Conservation (phyloP, 2,329 filamentous ascomycete genomes). For the Botrytis aclada region DNA sequence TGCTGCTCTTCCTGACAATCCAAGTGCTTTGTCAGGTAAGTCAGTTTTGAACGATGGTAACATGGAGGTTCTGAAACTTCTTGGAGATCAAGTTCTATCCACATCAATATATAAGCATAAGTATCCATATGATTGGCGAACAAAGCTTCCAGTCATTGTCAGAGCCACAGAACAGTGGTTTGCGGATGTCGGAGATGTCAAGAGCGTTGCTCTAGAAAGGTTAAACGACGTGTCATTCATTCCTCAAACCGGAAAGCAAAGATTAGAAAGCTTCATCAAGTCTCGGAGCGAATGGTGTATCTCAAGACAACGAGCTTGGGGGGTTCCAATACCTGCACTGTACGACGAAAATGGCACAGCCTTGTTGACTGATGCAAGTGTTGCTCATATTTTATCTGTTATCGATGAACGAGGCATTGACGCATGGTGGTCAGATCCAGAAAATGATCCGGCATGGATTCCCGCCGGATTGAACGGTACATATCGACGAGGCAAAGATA, state of each 20-base stretch:
- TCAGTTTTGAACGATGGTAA: constrained; percentile 70
- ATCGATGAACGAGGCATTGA: constrained; percentile 79
- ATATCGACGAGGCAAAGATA: constrained; percentile 79
- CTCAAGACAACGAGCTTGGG: constrained; percentile 92
- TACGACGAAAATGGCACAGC: constrained; percentile 72
- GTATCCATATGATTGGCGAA: constrained; percentile 97
- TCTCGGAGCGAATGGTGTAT: constrained; percentile 97
- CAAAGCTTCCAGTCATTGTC: constrained; percentile 87
- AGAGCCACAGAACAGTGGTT: constrained; percentile 98
- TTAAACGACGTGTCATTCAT: constrained; percentile 74
- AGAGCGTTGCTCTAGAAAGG: constrained; percentile 66
- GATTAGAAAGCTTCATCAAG: constrained; percentile 81
- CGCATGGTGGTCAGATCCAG: constrained; percentile 86
- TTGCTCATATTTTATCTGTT: constrained; percentile 79
- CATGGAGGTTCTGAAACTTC: constrained; percentile 64
- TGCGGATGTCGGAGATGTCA: constrained; percentile 83
- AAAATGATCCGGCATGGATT: constrained; percentile 75
- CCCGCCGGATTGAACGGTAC: constrained; percentile 57
- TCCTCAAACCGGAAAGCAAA: constrained; percentile 67
- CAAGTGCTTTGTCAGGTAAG: constrained; percentile 65
- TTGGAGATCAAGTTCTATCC: constrained; percentile 63
- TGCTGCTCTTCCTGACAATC: constrained; percentile 71
- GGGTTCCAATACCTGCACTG: constrained; percentile 89
- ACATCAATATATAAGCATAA: constrained; percentile 78
- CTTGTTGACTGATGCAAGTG: constrained; percentile 73